These are phyloP conservation scores for Epichloe amarillans DNA, from an alignment of 2,329 filamentous ascomycete genomes.

Conservation along the genomic window DNA sequence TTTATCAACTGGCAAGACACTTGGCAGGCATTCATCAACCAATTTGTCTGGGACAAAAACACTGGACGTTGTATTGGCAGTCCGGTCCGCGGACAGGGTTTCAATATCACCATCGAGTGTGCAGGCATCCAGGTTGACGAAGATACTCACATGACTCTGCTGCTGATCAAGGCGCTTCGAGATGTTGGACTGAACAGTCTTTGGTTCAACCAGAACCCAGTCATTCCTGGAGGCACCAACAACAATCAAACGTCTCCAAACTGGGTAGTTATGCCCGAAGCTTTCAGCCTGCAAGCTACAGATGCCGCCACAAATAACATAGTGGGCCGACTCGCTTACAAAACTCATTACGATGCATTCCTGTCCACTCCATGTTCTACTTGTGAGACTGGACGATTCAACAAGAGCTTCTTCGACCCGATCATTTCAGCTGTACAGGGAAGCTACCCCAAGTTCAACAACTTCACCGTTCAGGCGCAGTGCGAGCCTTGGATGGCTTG, in stretches of 20 bases:
- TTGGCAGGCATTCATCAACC: constrained; percentile 26
- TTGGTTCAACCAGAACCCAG: constrained; percentile 27
- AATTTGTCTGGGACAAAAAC: constrained; percentile 26
- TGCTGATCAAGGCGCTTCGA: constrained; percentile 25
- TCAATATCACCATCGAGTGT: constrained; percentile 24
- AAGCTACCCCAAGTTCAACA: constrained; percentile 26
- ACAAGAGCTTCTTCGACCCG: constrained; percentile 23
- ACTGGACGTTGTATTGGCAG: constrained; percentile 21
- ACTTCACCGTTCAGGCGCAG: constrained; percentile 23
- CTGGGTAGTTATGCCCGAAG: constrained; percentile 28
- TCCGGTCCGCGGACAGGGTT: constrained; percentile 21
- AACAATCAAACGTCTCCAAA: constrained; percentile 16
- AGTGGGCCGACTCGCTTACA: constrained; percentile 23
- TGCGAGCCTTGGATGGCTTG: constrained; percentile 27
- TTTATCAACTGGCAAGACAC: constrained; percentile 27
- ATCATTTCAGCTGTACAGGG: constrained; percentile 25
- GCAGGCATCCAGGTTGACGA: constrained; percentile 24
- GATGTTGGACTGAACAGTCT: constrained; percentile 25
- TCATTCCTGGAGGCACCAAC: constrained; percentile 19
- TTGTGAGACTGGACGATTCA: constrained; percentile 23
- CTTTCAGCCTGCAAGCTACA: constrained; percentile 21
- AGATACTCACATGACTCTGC: constrained; percentile 26
- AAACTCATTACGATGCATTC: constrained; percentile 25
- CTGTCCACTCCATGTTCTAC: constrained; percentile 22
- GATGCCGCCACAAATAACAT: constrained; percentile 20